These are phyloP conservation scores for Hanseniaspora pseudoguilliermondii DNA, from an alignment of 805 yeast species.

Conservation along the genomic window DNA sequence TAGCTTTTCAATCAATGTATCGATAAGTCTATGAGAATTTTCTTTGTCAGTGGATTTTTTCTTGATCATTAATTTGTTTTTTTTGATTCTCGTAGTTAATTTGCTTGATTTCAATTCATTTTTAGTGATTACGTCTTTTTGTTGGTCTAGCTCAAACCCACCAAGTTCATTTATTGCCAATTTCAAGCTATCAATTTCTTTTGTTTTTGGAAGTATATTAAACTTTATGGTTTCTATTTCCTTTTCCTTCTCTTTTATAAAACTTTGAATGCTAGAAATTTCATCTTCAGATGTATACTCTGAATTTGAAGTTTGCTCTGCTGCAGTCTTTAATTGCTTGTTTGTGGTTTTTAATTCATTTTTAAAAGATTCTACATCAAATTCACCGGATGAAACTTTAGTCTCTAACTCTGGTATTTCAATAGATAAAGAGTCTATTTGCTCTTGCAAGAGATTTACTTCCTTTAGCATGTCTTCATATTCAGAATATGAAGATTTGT, in stretches of 20 bases:
- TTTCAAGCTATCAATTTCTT: conserved; percentile 47
- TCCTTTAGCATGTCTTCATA: conserved; percentile 40
- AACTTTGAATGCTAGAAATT: conserved; percentile 17
- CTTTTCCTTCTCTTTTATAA: conserved; percentile 23
- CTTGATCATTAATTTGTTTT: conserved; percentile 41
- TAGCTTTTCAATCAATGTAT: conserved; percentile 28
- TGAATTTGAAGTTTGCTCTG: conserved; percentile 28
- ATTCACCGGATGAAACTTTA: conserved; percentile 40
- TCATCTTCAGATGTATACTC: background rate
- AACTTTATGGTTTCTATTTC: conserved; percentile 31
- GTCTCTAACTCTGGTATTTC: conserved; percentile 58
- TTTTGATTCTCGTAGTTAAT: conserved; percentile 41
- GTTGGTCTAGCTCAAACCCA: conserved; percentile 70
- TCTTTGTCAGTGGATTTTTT: conserved; percentile 54
- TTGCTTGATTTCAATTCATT: conserved; percentile 53
- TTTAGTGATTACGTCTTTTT: conserved; percentile 71
- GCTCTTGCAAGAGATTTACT: conserved; percentile 45
- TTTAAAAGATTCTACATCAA: conserved; percentile 34
- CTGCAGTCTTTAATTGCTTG: conserved; percentile 38
- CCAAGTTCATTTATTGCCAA: conserved; percentile 81
- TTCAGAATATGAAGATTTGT: conserved; percentile 40
- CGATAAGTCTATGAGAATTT: conserved; percentile 29
- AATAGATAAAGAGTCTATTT: conserved; percentile 46
- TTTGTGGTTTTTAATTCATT: conserved; percentile 36
- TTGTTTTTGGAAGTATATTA: conserved; percentile 38